Conservation (phyloP, 73 alveolate species). For the Uronychia setigera region DNA sequence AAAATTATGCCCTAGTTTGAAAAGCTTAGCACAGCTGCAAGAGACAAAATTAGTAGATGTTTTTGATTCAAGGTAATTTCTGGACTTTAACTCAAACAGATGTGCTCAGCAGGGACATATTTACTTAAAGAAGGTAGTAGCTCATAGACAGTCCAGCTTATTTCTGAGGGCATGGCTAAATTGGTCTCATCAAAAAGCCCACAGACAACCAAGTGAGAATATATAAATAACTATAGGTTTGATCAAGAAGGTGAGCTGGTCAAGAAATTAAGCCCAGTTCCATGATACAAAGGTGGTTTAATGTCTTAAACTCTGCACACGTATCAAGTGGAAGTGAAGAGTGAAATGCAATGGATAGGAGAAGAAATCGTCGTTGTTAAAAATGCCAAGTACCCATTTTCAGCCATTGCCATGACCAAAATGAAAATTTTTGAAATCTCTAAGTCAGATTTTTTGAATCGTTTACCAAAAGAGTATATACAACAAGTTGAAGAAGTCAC, state of each 20-base stretch:
- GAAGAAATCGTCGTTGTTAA: neutral
- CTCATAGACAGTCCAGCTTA: neutral
- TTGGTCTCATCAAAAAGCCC: neutral
- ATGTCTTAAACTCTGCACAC: neutral
- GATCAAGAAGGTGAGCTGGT: neutral
- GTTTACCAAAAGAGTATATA: neutral
- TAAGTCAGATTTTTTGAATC: neutral
- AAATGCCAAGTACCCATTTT: neutral
- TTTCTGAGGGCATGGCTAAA: neutral
- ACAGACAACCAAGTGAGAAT: neutral
- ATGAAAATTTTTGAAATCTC: neutral
- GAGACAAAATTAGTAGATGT: neutral
- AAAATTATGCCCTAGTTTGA: neutral
- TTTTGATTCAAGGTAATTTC: neutral
- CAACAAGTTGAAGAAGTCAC: neutral
- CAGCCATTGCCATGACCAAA: neutral
- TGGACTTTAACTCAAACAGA: no score
- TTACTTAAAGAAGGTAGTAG: neutral
- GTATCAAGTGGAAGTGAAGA: neutral
- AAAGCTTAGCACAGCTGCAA: neutral
- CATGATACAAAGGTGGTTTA: neutral
- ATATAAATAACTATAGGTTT: neutral
- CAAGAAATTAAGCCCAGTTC: neutral
- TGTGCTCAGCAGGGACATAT: neutral
- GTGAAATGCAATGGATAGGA: neutral